phyloP scores from a whole-genome alignment of 23 red algal species.

The Chondrus crispus region DNA sequence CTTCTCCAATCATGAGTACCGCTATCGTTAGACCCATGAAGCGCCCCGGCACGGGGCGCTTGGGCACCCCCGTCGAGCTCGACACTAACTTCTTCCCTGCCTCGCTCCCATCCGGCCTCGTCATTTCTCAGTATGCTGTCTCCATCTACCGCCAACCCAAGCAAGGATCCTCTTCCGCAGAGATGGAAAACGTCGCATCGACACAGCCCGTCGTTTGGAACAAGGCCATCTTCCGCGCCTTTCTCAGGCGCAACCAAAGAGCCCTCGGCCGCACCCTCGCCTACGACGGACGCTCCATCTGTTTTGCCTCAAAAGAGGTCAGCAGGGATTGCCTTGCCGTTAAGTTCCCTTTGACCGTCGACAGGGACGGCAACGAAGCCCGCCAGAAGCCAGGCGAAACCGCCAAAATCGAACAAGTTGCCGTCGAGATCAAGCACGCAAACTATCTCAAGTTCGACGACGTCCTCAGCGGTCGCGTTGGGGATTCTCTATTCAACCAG shows the following conservation, averaged over 20 bases:
- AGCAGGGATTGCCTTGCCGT: background rate
- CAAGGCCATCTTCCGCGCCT: background rate
- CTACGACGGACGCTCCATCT: conserved; percentile 58
- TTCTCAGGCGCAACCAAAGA: background rate
- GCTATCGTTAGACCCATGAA: too few relatives aligned
- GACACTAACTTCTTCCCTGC: conserved; percentile 49
- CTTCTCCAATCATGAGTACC: too few relatives aligned
- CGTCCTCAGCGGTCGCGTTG: background rate
- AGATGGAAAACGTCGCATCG: background rate
- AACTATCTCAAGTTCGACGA: conserved; percentile 50
- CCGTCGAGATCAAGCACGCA: conserved; percentile 21
- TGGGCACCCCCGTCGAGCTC: conserved; percentile 24
- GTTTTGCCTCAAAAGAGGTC: conserved; percentile 30
- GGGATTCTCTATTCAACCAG: background rate
- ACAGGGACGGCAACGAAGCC: conserved; percentile 21
- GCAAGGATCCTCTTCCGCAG: background rate
- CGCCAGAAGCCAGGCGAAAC: background rate
- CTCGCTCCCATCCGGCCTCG: background rate
- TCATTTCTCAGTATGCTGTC: conserved; percentile 56
- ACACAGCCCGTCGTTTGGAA: conserved; percentile 35
- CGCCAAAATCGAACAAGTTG: background rate
- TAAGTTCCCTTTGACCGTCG: background rate
- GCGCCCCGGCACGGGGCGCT: background rate
- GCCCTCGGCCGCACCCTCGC: conserved; percentile 21
- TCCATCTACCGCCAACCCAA: background rate